A percentile compares a stretch with the other conserved stretches of the same genome.
Conservation (phyloP, 495 filamentous ascomycete species). For the Trichoderma parareesei region DNA sequence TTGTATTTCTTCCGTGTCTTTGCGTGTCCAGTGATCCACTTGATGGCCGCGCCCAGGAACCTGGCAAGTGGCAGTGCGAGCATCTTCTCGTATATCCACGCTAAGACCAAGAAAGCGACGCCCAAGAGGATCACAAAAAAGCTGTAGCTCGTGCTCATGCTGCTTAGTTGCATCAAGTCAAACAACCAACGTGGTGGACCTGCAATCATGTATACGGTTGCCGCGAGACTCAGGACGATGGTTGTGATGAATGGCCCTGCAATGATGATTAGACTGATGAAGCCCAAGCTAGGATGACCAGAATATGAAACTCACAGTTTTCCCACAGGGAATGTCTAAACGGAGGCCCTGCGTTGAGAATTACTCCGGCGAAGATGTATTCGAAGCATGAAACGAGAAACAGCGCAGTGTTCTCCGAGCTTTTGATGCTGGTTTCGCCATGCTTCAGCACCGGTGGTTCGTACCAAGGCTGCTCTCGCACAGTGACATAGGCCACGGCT, state of each 20-base stretch:
- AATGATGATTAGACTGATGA: neutral
- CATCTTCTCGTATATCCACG: constrained; percentile 62
- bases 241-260: constrained; percentile 76
- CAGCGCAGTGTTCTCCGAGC: constrained; percentile 85
- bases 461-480: constrained; percentile 76
- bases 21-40: constrained; percentile 43
- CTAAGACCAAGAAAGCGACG: constrained; percentile 52
- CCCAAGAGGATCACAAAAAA: constrained; percentile 61
- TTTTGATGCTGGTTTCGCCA: constrained; percentile 72
- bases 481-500: constrained; percentile 58
- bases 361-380: constrained; percentile 81
- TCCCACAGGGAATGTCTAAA: constrained; percentile 73
- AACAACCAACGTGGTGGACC: constrained; percentile 58
- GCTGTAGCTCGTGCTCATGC: constrained; percentile 62
- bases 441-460: constrained; percentile 66
- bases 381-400: constrained; percentile 90
- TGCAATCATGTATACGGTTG: constrained; percentile 71
- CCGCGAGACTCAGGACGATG: constrained; percentile 53
- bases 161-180: constrained; percentile 78
- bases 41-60: constrained; percentile 51
- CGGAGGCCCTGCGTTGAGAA: constrained; percentile 81
- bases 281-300: constrained; percentile 10
- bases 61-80: constrained; percentile 65
- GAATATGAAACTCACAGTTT: constrained; percentile 53
- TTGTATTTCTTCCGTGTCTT: constrained; percentile 90